A percentile compares a stretch with the other conserved stretches of the same genome.
phyloP scores from a whole-genome alignment of 108 stramenopile genomes.

The Mayamaea pseudoterrestris region DNA sequence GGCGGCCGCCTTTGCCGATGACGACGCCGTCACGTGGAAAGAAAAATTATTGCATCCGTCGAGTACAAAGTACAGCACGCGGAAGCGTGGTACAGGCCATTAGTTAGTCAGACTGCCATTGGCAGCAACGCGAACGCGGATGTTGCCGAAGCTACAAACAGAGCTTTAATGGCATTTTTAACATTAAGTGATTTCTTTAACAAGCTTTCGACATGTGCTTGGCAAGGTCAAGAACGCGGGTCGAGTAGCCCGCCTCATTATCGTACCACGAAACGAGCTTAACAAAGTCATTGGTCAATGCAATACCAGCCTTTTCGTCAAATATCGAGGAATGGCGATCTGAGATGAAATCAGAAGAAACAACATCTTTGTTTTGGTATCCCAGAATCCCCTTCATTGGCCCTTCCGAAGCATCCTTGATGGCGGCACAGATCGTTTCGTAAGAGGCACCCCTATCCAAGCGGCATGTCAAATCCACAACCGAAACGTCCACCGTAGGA shows the following conservation, averaged over 20 bases:
- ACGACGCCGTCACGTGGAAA: too few relatives aligned
- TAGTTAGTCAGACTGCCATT: too few relatives aligned
- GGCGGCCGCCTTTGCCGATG: too few relatives aligned
- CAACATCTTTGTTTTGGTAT: constrained; percentile 92
- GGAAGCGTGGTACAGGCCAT: too few relatives aligned
- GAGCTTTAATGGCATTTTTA: too few relatives aligned
- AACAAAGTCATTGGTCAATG: constrained; percentile 93
- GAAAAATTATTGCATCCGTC: too few relatives aligned
- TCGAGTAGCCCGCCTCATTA: constrained; percentile 95
- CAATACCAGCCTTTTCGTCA: constrained; percentile 97
- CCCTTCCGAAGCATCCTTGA: constrained; percentile 93
- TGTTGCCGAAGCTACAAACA: too few relatives aligned
- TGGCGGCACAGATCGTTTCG: constrained; percentile 90
- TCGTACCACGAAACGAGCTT: constrained; percentile 99
- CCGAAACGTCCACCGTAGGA: constrained; percentile 97
- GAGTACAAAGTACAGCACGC: too few relatives aligned
- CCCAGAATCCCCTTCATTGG: constrained; percentile 89
- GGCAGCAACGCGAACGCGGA: too few relatives aligned
- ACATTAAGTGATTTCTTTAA: too few relatives aligned
- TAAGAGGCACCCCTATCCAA: constrained; percentile 91
- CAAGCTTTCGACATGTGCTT: constrained; percentile 86
- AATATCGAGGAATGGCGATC: constrained; percentile 90
- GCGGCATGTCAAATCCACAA: constrained; percentile 93
- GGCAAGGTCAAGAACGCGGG: constrained; percentile 86
- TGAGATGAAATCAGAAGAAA: constrained; percentile 92